These are phyloP conservation scores for Phytopythium oedochilum DNA, from an alignment of 352 stramenopile genomes.

Conservation along the genomic window DNA sequence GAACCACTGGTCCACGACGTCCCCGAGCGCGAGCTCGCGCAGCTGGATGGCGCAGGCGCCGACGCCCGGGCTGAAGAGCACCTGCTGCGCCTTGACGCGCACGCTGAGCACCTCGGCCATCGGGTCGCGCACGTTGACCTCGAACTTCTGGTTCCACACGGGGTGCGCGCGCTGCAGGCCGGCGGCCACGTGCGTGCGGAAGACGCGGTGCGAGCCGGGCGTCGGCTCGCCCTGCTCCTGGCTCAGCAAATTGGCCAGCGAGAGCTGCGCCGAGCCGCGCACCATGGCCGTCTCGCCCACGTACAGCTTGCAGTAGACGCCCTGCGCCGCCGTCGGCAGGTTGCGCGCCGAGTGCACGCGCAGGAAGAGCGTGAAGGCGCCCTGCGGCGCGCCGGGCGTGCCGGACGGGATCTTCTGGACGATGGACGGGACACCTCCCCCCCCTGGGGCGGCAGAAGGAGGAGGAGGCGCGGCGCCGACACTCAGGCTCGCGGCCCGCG, in stretches of 20 bases:
- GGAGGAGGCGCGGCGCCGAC: background rate
- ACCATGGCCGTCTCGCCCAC: constrained; percentile 46
- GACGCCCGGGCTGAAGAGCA: constrained; percentile 58
- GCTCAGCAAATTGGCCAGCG: constrained; percentile 17
- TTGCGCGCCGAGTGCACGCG: constrained; percentile 61
- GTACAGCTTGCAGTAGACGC: constrained; percentile 73
- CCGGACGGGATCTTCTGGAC: background rate
- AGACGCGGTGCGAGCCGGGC: constrained; percentile 28
- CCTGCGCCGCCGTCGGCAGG: constrained; percentile 31
- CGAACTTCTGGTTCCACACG: constrained; percentile 80
- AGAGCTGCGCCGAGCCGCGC: constrained; percentile 25
- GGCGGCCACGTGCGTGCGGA: constrained; percentile 53
- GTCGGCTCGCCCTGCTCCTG: background rate
- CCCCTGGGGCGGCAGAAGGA: too few relatives aligned
- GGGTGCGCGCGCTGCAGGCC: constrained; percentile 23
- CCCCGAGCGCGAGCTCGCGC: constrained; percentile 36
- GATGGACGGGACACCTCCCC: background rate
- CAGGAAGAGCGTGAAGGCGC: constrained; percentile 51
- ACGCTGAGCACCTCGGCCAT: constrained; percentile 54
- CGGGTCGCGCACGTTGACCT: constrained; percentile 44
- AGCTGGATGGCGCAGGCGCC: constrained; percentile 54
- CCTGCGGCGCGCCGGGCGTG: constrained; percentile 9
- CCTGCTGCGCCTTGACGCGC: constrained; percentile 66
- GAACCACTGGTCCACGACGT: constrained; percentile 52
- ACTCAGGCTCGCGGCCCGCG: background rate